Conservation (phyloP, 352 stramenopile genomes). For the Halophytophthora batemanensis region DNA sequence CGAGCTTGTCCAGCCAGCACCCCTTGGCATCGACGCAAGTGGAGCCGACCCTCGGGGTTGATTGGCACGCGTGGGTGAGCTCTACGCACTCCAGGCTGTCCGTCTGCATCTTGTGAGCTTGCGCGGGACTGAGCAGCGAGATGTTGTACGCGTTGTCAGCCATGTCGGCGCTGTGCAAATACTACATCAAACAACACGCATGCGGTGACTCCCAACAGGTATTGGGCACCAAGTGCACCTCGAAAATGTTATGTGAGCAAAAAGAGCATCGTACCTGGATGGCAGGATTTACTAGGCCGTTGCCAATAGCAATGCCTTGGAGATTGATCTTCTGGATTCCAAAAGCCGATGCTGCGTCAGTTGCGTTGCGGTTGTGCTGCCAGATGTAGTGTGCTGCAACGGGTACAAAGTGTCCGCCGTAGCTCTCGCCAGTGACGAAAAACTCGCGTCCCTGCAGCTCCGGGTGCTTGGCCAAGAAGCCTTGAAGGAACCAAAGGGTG, state of each 20-base stretch:
- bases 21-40: too few species aligned
- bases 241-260: too few species aligned
- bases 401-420: conserved; percentile 56
- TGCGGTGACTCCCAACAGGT: too few species aligned
- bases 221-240: too few species aligned
- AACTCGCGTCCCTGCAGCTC: conserved; percentile 38
- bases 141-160: conserved; percentile 50
- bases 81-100: conserved; percentile 17
- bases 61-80: conserved; percentile 18
- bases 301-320: conserved; percentile 41
- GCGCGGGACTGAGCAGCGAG: conserved; percentile 20
- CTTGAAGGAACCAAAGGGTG: conserved; percentile 56
- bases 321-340: conserved; percentile 32
- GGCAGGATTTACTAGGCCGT: conserved; percentile 25
- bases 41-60: too few species aligned
- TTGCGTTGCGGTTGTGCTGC: conserved; percentile 17
- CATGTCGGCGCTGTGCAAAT: conserved; percentile 30
- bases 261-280: too few species aligned
- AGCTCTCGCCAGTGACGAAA: conserved; percentile 58
- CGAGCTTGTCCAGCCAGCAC: too few species aligned
- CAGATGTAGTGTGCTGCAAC: conserved; percentile 39
- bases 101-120: conserved; percentile 22
- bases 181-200: too few species aligned
- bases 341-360: background rate
- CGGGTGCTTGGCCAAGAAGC: conserved; percentile 43